Conservation (phyloP, 352 stramenopile species). For the Phytophthora sp. region DNA sequence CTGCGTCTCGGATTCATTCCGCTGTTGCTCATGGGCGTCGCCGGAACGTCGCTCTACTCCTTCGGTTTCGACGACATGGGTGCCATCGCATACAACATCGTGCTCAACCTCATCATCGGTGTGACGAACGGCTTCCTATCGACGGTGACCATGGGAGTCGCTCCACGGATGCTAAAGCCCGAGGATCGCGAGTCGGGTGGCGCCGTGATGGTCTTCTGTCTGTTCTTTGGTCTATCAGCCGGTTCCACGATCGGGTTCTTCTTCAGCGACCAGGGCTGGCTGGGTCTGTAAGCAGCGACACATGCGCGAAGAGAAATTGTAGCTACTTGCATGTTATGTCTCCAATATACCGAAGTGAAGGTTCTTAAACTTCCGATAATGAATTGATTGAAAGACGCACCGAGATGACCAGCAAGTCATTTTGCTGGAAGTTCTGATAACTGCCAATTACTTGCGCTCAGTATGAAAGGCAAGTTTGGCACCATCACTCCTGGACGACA, state of each 20-base stretch:
- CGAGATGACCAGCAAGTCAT: too few species aligned
- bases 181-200: slow-evolving; percentile 55
- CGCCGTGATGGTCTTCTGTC: slow-evolving; percentile 48
- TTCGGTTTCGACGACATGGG: slow-evolving; percentile 32
- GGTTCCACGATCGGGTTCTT: slow-evolving; percentile 50
- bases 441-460: background rate
- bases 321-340: background rate
- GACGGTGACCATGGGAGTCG: slow-evolving; percentile 57
- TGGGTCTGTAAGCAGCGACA: slow-evolving; percentile 33
- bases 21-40: slow-evolving; percentile 48
- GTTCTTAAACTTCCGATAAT: background rate
- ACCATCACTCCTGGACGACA: background rate
- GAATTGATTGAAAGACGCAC: too few species aligned
- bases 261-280: slow-evolving; percentile 39
- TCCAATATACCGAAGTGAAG: background rate
- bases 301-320: background rate
- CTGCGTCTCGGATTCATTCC: slow-evolving; percentile 48
- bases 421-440: background rate
- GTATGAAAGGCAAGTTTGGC: background rate
- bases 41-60: slow-evolving; percentile 45
- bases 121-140: slow-evolving; percentile 50
- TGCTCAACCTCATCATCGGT: slow-evolving; percentile 48
- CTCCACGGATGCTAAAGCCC: slow-evolving; percentile 42
- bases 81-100: slow-evolving; percentile 35
- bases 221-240: slow-evolving; percentile 52